A percentile compares a stretch with the other conserved stretches of the same genome.
phyloP scores from a whole-genome alignment of 768 basidiomycete genomes.

The Tulasnella sp. region DNA sequence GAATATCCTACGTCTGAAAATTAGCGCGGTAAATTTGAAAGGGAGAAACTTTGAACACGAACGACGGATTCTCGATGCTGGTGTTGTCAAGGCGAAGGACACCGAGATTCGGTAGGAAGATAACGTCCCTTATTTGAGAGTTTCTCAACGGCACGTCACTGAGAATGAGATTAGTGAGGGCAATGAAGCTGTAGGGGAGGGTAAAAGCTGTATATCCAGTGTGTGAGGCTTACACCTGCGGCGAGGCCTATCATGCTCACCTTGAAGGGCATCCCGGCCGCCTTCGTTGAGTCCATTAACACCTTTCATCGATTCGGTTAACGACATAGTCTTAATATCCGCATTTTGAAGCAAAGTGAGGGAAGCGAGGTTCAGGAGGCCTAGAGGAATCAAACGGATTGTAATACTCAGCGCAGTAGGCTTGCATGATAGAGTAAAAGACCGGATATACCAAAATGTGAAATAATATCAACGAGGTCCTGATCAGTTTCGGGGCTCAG shows the following conservation, averaged over 20 bases:
- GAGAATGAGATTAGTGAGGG: background rate
- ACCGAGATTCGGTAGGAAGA: background rate
- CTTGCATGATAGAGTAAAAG: background rate
- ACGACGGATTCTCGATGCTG: background rate
- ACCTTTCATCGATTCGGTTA: background rate
- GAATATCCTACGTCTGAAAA: background rate
- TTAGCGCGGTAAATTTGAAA: background rate
- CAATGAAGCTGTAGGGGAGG: background rate
- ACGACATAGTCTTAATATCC: background rate
- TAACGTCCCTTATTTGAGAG: background rate
- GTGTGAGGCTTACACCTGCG: background rate
- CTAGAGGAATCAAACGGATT: background rate
- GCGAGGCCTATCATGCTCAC: background rate
- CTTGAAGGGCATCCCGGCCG: background rate
- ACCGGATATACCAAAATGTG: background rate
- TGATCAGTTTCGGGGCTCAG: background rate
- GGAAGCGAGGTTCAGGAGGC: background rate
- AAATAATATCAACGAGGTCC: background rate
- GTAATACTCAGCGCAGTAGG: background rate
- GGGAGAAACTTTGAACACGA: background rate
- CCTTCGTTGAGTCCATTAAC: slow-evolving; percentile 5
- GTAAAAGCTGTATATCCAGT: background rate
- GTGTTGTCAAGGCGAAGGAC: background rate
- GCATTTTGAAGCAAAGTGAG: background rate
- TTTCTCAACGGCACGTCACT: background rate